Percentiles rank a stretch among this genome's conserved stretches.
Evolutionary conservation across 164 flowering plant genomes (phyloP).

Genomic region (Annona squamosa): DNA sequence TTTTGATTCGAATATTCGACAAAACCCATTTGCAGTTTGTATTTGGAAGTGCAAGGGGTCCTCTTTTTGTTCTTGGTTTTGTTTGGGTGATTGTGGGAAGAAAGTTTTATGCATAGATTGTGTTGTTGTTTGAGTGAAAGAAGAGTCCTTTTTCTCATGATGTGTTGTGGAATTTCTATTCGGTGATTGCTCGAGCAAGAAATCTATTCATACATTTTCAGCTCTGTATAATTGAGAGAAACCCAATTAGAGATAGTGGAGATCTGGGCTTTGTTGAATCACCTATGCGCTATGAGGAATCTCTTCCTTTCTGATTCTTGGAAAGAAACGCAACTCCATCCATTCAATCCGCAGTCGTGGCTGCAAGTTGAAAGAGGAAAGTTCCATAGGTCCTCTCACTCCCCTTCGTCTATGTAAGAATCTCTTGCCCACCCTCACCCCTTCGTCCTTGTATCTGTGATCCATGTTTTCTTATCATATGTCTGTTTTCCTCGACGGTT

Average conservation of each 20-base stretch:
- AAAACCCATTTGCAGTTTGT: constrained; percentile 1
- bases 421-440: not conserved
- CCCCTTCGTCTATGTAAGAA: constrained; percentile 81
- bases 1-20: not conserved
- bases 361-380: constrained; percentile 99
- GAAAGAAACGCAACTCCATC: constrained; percentile 73
- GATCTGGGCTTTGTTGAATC: constrained; percentile 74
- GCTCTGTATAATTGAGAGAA: constrained; percentile 17
- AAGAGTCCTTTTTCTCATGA: not conserved
- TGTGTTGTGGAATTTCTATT: not conserved
- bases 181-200: not conserved
- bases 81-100: constrained; percentile 5
- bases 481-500: not conserved
- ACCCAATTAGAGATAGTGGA: constrained; percentile 56
- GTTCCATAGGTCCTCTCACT: constrained; percentile 49
- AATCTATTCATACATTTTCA: not conserved
- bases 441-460: not conserved
- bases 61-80: not conserved
- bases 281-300: constrained; percentile 86
- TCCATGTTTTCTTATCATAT: not conserved
- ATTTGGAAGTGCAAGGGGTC: not conserved
- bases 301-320: constrained; percentile 72
- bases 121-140: constrained; percentile 6
- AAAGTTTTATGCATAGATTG: not conserved
- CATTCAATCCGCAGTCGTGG: constrained; percentile 93